Conservation (phyloP, 1,284 basidiomycete genomes). For the Lignosus rhinocerotis region DNA sequence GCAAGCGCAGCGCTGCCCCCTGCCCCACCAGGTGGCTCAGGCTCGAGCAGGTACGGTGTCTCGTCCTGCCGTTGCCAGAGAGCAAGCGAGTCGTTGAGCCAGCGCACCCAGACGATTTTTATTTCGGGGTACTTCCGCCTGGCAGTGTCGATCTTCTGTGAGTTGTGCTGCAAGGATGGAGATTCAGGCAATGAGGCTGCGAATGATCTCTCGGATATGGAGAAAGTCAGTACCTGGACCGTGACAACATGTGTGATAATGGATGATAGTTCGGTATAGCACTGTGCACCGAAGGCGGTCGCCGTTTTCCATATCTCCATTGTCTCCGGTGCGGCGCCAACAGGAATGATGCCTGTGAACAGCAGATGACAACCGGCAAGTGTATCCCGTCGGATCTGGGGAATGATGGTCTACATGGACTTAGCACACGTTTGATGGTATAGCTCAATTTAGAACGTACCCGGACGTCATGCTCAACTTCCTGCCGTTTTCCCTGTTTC, state of each 20-base stretch:
- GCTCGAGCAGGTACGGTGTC: conserved; percentile 65
- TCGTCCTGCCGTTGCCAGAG: conserved; percentile 81
- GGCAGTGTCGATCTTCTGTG: conserved; percentile 87
- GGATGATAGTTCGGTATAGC: conserved; percentile 67
- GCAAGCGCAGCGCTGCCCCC: conserved; percentile 30
- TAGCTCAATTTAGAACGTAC: conserved; percentile 41
- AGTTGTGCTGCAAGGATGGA: conserved; percentile 62
- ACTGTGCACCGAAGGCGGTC: conserved; percentile 85
- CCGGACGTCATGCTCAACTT: conserved; percentile 56
- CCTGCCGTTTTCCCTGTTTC: conserved; percentile 32
- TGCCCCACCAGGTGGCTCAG: conserved; percentile 22
- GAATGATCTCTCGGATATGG: neutral
- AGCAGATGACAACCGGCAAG: conserved; percentile 79
- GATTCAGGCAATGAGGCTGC: neutral
- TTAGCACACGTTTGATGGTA: conserved; percentile 5
- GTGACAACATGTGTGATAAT: conserved; percentile 90
- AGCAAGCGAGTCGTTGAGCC: conserved; percentile 87
- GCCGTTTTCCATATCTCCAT: conserved; percentile 91
- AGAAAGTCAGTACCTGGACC: conserved; percentile 58
- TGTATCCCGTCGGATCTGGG: conserved; percentile 73
- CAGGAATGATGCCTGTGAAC: conserved; percentile 93
- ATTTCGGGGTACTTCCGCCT: conserved; percentile 60
- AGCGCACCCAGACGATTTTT: conserved; percentile 83
- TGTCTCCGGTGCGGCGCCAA: conserved; percentile 75
- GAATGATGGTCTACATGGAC: conserved; percentile 72